phyloP scores from a whole-genome alignment of 305 asterid genomes.

The Stenogyne calaminthoides region DNA sequence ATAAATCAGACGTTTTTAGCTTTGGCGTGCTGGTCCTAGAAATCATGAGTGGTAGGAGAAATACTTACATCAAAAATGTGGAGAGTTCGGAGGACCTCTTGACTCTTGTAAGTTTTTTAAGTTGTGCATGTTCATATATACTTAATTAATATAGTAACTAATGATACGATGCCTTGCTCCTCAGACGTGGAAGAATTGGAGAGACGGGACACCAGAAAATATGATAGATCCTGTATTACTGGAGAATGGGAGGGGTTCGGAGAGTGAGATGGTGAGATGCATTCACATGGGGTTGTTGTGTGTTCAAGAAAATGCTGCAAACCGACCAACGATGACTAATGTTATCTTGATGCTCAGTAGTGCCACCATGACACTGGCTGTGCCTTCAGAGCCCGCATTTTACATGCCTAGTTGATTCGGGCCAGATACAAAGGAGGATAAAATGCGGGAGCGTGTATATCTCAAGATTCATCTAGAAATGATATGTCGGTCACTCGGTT shows the following conservation, averaged over 20 bases:
- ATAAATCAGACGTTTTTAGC: conserved; percentile 44
- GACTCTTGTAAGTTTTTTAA: conserved; percentile 31
- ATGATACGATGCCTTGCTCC: neutral
- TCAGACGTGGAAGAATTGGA: conserved; percentile 45
- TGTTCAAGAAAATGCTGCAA: conserved; percentile 37
- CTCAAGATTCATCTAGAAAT: too few relatives aligned
- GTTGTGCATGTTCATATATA: neutral
- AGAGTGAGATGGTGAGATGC: conserved; percentile 32
- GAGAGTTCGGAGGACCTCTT: conserved; percentile 27
- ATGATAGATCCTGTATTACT: conserved; percentile 24
- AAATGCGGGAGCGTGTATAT: too few relatives aligned
- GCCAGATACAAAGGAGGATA: neutral
- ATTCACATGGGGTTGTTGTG: conserved; percentile 39
- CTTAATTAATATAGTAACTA: neutral
- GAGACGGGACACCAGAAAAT: conserved; percentile 4
- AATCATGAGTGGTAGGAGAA: conserved; percentile 38
- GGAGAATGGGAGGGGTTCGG: neutral
- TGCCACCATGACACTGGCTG: conserved; percentile 16
- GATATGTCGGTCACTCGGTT: too few relatives aligned
- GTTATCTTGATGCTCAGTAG: conserved; percentile 35
- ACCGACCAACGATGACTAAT: conserved; percentile 39
- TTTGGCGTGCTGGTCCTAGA: conserved; percentile 44
- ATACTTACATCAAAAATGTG: conserved; percentile 1
- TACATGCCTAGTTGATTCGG: neutral
- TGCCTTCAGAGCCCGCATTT: conserved; percentile 21